Evolutionary conservation across 2,329 filamentous ascomycete genomes (phyloP), one percentile per base, ranked within the genome.

Genomic region (Calonectria pauciramosa): DNA sequence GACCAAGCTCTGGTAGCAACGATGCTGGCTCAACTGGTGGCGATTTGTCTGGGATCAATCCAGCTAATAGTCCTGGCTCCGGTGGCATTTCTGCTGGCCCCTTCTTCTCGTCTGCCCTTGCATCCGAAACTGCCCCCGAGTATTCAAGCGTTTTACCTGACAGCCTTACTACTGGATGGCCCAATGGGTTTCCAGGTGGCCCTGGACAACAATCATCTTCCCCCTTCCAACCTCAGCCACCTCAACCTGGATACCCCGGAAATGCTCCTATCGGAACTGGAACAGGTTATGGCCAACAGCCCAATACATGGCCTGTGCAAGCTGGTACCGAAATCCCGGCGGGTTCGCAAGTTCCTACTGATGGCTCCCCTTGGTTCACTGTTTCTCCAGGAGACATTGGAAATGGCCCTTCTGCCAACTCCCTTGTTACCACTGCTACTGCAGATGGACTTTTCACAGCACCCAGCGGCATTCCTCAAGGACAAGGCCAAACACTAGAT

Each of bases 341-440:
- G 28, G 74, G 68, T 0, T 72, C 78, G 54, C 73, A 77, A 69
- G 65, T 44, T 26, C 71, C 76, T 67, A 72, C 64, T 23, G 77
- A 73, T 23, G 70, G 44, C 49, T 70, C 68, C 23, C 68, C 78
- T n/a, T 75, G 72, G 72, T 38, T 67, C 16, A 78, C 79, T 26
- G 73, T 74, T 34, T 28, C 52, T 23, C 75, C 73, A 32, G 77
- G 66, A 2, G 73, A 51, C 38, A 60, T 64, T 38, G 68, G 68
- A 54, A 74, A 51, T 56, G 74, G 56, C 23, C 73, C 75, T 28
- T 32, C 67, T 13, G 59, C 77, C 20, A 60, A 74, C 38, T 74
- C 79, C 51, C 80, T 69, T 47, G 64, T 81, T 54, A 80, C 79
- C 16, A 74, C 79, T 32, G 70, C 69, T 38, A 78, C 78, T 13